A percentile compares a stretch with the other conserved stretches of the same genome.
Evolutionary conservation across 2,329 filamentous ascomycete genomes (phyloP).

Genomic region (Hypoxylon sp.): DNA sequence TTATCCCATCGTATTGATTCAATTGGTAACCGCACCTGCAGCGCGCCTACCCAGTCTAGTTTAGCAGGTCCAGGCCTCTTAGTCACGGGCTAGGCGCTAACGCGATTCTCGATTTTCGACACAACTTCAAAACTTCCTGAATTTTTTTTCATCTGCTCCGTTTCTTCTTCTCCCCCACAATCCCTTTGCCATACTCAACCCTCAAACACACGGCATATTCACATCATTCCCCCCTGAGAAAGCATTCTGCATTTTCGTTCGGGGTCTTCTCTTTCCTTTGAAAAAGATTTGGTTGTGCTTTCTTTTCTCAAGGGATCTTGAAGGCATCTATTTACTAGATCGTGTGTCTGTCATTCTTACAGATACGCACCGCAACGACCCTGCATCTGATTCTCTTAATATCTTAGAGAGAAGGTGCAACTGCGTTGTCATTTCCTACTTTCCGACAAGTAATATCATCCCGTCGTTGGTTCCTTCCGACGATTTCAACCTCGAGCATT

Average conservation of each 20-base stretch:
- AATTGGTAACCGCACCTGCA: slow-evolving; percentile 26
- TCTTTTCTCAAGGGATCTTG: slow-evolving; percentile 58
- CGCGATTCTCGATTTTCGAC: slow-evolving; percentile 42
- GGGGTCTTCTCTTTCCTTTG: slow-evolving; percentile 57
- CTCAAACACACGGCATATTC: slow-evolving; percentile 43
- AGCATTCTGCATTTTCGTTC: slow-evolving; percentile 48
- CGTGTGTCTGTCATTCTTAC: slow-evolving; percentile 33
- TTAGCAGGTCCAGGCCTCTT: slow-evolving; percentile 27
- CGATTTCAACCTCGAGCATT: slow-evolving; percentile 19
- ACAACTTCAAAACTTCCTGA: slow-evolving; percentile 46
- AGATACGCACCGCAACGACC: slow-evolving; percentile 27
- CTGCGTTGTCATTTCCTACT: slow-evolving; percentile 23
- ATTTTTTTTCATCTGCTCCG: slow-evolving; percentile 45
- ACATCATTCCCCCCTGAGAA: slow-evolving; percentile 35
- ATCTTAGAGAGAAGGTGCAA: slow-evolving; percentile 37
- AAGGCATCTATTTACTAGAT: slow-evolving; percentile 51
- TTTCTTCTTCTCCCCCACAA: slow-evolving; percentile 48
- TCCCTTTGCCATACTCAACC: slow-evolving; percentile 43
- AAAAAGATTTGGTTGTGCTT: slow-evolving; percentile 58
- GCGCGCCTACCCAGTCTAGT: slow-evolving; percentile 29
- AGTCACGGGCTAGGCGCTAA: slow-evolving; percentile 41
- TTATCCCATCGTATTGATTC: slow-evolving; percentile 11
- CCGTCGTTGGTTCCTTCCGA: slow-evolving; percentile 17
- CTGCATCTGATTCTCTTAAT: slow-evolving; percentile 30
- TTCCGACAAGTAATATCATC: slow-evolving; percentile 21